Evolutionary conservation across 1,284 basidiomycete species (phyloP).

Genomic region (Hemileia vastatrix): DNA sequence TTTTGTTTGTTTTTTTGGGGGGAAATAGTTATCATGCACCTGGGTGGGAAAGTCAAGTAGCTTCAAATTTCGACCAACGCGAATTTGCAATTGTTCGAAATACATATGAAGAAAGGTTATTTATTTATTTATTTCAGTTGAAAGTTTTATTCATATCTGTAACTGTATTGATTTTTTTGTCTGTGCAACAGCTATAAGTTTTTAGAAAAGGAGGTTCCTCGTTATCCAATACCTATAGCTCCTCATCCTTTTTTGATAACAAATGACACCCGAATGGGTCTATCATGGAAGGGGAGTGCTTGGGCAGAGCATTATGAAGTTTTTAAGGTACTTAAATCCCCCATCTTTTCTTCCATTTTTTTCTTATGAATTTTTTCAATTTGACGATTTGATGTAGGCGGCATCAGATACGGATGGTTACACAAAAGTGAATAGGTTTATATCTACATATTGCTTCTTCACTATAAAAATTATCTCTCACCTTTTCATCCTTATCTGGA

Average conservation of each 20-base stretch:
- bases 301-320: slow-evolving; percentile 17
- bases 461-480: no score
- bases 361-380: no score
- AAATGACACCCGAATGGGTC: slow-evolving; percentile 11
- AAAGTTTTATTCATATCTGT: no score
- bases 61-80: slow-evolving; percentile 9
- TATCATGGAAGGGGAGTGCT: slow-evolving; percentile 13
- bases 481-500: no score
- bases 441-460: no score
- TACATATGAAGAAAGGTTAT: slow-evolving; percentile 20
- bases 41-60: slow-evolving; percentile 3
- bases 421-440: no score
- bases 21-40: slow-evolving; percentile 4
- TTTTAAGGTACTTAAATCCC: slow-evolving; percentile 9
- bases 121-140: no score
- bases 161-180: no score
- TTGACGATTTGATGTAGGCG: no score
- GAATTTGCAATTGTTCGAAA: slow-evolving; percentile 8
- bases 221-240: slow-evolving; percentile 5
- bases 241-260: slow-evolving; percentile 5
- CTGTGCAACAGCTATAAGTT: slow-evolving; percentile 1
- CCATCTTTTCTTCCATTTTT: no score
- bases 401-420: no score
- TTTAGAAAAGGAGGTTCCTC: not conserved
- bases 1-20: not conserved